Evolutionary conservation across 805 yeast genomes (phyloP), one percentile per base, ranked within the genome.

Genomic region (Lipomyces starkeyi): DNA sequence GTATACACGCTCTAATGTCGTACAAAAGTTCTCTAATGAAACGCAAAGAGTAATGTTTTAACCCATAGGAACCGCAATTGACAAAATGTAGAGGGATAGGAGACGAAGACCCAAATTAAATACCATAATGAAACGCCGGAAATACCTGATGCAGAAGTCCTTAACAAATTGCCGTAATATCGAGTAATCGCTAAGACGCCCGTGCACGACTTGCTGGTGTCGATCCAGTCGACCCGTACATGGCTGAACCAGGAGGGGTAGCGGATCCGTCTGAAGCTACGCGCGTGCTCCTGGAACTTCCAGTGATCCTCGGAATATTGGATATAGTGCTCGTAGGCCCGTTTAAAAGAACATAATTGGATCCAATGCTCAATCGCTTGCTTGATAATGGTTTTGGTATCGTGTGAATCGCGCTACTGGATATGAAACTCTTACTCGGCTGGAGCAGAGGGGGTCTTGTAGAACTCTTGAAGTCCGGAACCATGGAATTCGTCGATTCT

Each of bases 301-400:
- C 17, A 5, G 56, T 53, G n/a, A 53, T 29, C 29, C 56, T 53
- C 34, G 56, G 56, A 22, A 53, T 53, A 29, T 17, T 53, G 56
- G 56, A 53, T 9, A 53, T 14, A 7, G 13, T 49, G 27, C 27
- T 49, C 5, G 54, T 49, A 2, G 27, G 8, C 29, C 34, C 34
- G 56, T 25, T 53, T 53, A 17, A 22, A n/a, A 53, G 34, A 14
- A 29, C 56, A 29, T 53, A 53, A 17, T 29, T 53, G 56, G 34
- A 11, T 11, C 13, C 56, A 11, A 29, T 53, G 56, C 56, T 53
- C 27, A 25, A 29, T 14, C 32, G 13, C 29, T 53, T 53, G 56
- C 29, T 53, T 6, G 56, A 25, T 25, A 22, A 13, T 13, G 29
- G 4, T 14, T 13, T 53, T 22, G 56, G 56, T 22, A 29, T 53